Evolutionary conservation across 805 yeast species (phyloP), one percentile per base, ranked within the genome.

Genomic region (Lachancea dasiensis): DNA sequence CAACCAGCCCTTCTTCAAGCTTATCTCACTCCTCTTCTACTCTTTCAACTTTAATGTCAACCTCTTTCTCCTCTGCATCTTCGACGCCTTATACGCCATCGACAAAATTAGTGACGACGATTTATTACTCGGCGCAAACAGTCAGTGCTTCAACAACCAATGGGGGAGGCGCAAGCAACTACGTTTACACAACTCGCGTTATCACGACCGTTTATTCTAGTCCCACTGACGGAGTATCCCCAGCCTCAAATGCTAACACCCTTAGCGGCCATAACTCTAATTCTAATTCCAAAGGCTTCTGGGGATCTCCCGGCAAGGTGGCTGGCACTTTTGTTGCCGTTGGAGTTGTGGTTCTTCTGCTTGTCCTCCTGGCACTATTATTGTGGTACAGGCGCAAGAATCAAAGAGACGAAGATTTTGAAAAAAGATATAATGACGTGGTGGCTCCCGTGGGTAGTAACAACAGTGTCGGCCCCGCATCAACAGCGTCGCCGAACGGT

Each of bases 291-390:
- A 27, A 27, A 17, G 64, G 78, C 3, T 86, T 81, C 53, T 86
- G 82, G 69, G 68, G 70, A 40, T 65, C 75, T 32, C 75, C 74
- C 31, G 94, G 90, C 0, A 82, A 81, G 54, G 92, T 86, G 1
- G 94, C 89, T 0, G 95, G 94, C 3, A 82, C 86, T 0, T 86
- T 86, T 60, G 76, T 82, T 2, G 87, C 75, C 0, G 92, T 86
- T 13, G 95, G 89, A 1, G 49, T 86, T 1, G 78, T 79, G 1
- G 72, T 63, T 1, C 32, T 78, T 1, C 30, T 80, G 0, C 48
- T 62, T 0, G 57, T 68, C 0, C 43, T 80, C 44, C 43, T 70
- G 50, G 63, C 73, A 62, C 57, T 70, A 25, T 44, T 65, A 15
- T 19, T 65, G 45, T 50, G 54, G 36, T 55, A 54, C 18, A 53